Evolutionary conservation across 2,329 filamentous ascomycete genomes (phyloP).

Genomic region (Fusarium irregulare): DNA sequence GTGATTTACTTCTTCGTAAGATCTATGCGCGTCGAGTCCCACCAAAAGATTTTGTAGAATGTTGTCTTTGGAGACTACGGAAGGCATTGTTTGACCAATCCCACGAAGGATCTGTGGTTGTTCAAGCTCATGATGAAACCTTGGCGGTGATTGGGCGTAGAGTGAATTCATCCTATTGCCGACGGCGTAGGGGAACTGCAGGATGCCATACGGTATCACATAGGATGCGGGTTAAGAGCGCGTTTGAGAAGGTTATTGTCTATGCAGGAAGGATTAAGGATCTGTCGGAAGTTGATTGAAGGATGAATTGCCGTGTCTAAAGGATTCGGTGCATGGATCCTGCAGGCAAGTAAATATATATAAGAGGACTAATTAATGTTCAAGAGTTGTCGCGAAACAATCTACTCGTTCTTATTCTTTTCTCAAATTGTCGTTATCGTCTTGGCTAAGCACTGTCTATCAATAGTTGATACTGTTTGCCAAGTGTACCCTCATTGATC

Average conservation of each 20-base stretch:
- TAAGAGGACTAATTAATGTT: neutral
- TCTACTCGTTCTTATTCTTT: neutral
- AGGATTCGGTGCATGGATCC: neutral
- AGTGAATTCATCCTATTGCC: neutral
- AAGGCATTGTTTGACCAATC: neutral
- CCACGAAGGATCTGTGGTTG: neutral
- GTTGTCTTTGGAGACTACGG: neutral
- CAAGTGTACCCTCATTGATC: neutral
- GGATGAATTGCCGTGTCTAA: neutral
- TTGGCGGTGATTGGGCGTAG: constrained; percentile 1
- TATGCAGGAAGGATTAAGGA: constrained; percentile 3
- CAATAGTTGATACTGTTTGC: constrained; percentile 9
- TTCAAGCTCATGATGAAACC: neutral
- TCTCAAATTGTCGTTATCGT: neutral
- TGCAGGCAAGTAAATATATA: neutral
- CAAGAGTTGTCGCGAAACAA: too few relatives aligned
- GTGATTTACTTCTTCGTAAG: neutral
- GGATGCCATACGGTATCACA: neutral
- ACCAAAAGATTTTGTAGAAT: neutral
- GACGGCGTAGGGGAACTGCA: neutral
- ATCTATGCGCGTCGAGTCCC: neutral
- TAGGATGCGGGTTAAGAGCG: constrained; percentile 6
- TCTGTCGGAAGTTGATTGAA: constrained; percentile 6
- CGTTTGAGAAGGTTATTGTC: constrained; percentile 34
- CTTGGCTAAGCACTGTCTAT: neutral